Evolutionary conservation across 345 rosid genomes (phyloP), one percentile per base, ranked within the genome.

Genomic region (Salix arbutifolia): DNA sequence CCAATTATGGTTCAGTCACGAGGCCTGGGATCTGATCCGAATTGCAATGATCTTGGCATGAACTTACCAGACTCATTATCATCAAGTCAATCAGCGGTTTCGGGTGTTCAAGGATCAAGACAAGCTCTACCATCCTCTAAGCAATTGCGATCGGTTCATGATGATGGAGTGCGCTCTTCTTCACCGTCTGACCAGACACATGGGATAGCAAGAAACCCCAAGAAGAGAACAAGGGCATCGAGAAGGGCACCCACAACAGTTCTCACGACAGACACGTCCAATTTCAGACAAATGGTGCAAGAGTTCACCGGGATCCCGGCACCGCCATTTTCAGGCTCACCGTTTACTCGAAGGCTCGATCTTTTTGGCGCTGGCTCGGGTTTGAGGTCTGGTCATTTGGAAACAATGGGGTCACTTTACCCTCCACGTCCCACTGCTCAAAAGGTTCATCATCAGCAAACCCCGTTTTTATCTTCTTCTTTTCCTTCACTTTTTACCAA

Each of bases 221-320:
- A 88, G 85, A 94, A 94, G 84, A 78, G 98, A 73, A 86, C 97
- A 0, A 87, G 97, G 82, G 94, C 97, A 9, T 92, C 98, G 12
- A 87, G 98, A 72, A 81, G 96, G 35, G 98, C 98, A 7, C 96
- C 96, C 1, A 94, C 98, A 61, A 91, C 98, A 0, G 91, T 94
- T 78, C 91, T 94, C 52, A 90, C 93, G 58, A 94, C 98, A 28
- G 96, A 94, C 88, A 88, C 98, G 8, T 85, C 91, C 6, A 94
- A 94, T 82, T 94, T 94, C 79, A 78, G 98, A 79, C 89, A 94
- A 73, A 94, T 94, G 94, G 98, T 94, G 77, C 98, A 94, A 79
- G 98, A 94, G 71, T 94, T 94, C 81, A 94, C 98, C 0, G 98
- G 98, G 50, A 89, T 89, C 69, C 97, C 98, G 1, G 84, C 93